Evolutionary conservation across 768 basidiomycete species (phyloP).

Genomic region (Russula compacta): DNA sequence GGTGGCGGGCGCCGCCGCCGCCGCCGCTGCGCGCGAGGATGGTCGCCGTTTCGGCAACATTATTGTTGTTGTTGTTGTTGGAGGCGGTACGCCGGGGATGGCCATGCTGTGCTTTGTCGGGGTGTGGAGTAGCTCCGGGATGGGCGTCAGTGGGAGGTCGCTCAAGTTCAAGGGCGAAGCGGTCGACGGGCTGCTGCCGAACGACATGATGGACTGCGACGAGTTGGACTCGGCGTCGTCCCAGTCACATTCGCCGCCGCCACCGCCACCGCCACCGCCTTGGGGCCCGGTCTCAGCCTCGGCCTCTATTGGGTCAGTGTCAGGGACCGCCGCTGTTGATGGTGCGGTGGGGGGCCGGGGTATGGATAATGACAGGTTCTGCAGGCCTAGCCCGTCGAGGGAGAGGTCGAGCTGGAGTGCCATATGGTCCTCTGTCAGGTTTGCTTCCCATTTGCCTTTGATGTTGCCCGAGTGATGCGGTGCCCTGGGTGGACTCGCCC

Average conservation of each 20-base stretch:
- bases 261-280: neutral
- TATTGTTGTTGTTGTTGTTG: no score
- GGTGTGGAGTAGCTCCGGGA: conserved; percentile 13
- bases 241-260: no score
- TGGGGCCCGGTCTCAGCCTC: neutral
- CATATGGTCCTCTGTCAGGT: neutral
- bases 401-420: conserved; percentile 10
- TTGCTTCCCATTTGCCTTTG: conserved; percentile 5
- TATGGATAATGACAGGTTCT: neutral
- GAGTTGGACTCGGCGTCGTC: neutral
- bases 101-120: neutral
- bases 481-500: neutral
- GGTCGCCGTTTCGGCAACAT: neutral
- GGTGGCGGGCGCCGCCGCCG: no score
- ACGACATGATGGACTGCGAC: conserved; percentile 2
- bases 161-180: conserved; percentile 11
- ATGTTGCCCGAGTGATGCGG: neutral
- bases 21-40: neutral
- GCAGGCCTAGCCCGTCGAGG: conserved; percentile 1
- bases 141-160: conserved; percentile 16
- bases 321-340: no score
- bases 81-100: no score
- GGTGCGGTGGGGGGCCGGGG: neutral
- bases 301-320: neutral
- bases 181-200: conserved; percentile 10